A percentile compares a stretch with the other conserved stretches of the same genome.
Evolutionary conservation across 2,329 filamentous ascomycete species (phyloP).

Genomic region (Fusarium cicatricum): DNA sequence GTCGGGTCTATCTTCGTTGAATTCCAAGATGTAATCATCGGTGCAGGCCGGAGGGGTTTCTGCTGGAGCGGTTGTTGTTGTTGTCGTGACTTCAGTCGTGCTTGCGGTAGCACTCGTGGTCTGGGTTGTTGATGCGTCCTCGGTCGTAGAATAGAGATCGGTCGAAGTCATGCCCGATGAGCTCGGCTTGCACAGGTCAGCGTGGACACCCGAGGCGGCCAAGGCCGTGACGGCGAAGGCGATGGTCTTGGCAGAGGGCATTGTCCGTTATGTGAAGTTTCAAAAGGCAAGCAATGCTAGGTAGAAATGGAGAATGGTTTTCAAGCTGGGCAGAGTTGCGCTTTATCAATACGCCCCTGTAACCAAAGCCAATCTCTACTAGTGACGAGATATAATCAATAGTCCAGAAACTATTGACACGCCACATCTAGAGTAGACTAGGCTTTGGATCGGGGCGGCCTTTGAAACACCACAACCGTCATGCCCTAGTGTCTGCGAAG

Average conservation of each 20-base stretch:
- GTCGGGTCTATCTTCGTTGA: not conserved
- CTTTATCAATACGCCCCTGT: conserved; percentile 4
- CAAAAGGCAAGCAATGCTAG: no score
- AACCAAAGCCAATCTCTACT: not conserved
- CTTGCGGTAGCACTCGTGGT: not conserved
- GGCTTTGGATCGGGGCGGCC: conserved; percentile 2
- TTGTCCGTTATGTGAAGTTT: no score
- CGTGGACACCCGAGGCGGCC: conserved; percentile 12
- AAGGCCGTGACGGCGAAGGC: conserved; percentile 15
- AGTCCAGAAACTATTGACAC: not conserved
- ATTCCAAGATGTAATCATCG: not conserved
- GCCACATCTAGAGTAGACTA: not conserved
- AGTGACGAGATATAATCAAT: not conserved
- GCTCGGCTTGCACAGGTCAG: not conserved
- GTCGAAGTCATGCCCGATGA: not conserved
- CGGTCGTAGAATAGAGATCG: conserved; percentile 1
- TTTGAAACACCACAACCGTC: no score
- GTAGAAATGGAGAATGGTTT: not conserved
- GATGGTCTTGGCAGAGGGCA: conserved; percentile 22
- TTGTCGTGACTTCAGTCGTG: not conserved
- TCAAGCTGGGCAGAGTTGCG: not conserved
- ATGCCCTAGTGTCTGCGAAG: no score
- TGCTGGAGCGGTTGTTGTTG: not conserved
- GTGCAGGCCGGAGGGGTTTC: not conserved
- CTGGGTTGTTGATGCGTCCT: not conserved